Conservation (phyloP, 1,284 basidiomycete genomes). For the Ceraceosorus bombacis region DNA sequence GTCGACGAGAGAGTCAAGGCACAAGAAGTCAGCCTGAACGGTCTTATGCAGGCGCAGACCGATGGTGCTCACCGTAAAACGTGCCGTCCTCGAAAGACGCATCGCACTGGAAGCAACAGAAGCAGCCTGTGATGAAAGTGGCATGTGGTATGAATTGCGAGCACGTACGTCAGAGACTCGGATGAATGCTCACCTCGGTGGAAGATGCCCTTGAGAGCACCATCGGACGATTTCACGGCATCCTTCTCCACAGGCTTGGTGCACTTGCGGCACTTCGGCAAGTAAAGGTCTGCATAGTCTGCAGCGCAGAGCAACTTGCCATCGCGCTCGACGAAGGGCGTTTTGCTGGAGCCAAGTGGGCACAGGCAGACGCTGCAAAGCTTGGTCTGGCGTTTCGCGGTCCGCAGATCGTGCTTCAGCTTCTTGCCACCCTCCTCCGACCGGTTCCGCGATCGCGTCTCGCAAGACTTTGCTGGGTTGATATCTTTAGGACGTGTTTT, state of each 20-base stretch:
- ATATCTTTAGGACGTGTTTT: no score
- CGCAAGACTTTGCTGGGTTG: slow-evolving; percentile 2
- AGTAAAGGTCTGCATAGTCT: slow-evolving; percentile 35
- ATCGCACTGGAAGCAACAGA: slow-evolving; percentile 34
- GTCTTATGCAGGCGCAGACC: no score
- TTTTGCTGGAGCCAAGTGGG: slow-evolving; percentile 25
- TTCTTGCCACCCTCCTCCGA: neutral
- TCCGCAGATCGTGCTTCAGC: slow-evolving; percentile 2
- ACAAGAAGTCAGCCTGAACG: no score
- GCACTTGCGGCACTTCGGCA: slow-evolving; percentile 38
- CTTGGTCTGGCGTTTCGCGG: slow-evolving; percentile 9
- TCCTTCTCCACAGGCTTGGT: slow-evolving; percentile 23
- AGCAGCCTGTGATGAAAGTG: slow-evolving; percentile 16
- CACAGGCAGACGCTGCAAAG: slow-evolving; percentile 30
- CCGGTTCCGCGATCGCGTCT: slow-evolving; percentile 2
- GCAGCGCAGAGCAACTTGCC: slow-evolving; percentile 31
- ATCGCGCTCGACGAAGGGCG: slow-evolving; percentile 31
- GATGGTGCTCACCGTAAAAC: slow-evolving; percentile 17
- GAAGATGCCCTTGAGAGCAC: slow-evolving; percentile 32
- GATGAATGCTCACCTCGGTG: slow-evolving; percentile 12
- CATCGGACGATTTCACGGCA: slow-evolving; percentile 36
- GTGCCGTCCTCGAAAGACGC: slow-evolving; percentile 26
- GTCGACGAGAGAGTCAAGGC: no score
- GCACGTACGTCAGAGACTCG: neutral
- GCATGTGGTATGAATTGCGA: neutral